Conservation (phyloP, 2,329 filamentous ascomycete species). For the Cercospora janseana region DNA sequence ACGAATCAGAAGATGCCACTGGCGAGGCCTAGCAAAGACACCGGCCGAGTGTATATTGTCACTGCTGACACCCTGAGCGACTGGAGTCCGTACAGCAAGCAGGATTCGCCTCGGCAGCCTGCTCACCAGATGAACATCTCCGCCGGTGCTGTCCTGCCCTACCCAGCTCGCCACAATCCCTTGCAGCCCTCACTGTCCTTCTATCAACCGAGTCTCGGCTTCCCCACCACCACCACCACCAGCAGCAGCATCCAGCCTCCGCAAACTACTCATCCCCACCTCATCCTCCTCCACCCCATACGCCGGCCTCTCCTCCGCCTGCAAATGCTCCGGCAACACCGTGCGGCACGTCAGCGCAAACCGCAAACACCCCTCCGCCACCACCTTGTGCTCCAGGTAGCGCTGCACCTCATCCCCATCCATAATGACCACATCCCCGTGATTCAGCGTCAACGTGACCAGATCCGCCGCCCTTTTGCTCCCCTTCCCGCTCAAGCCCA, state of each 20-base stretch:
- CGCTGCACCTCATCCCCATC: conserved; percentile 59
- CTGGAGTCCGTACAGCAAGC: too few species aligned
- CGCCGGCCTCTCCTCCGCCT: conserved; percentile 38
- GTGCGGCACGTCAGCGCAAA: conserved; percentile 59
- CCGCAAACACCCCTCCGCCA: conserved; percentile 51
- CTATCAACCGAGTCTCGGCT: background rate
- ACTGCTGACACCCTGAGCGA: conserved; percentile 2
- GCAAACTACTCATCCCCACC: conserved; percentile 25
- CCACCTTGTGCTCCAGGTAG: conserved; percentile 59
- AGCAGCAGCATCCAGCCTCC: conserved; percentile 11
- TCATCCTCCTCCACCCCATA: conserved; percentile 42
- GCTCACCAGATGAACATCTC: too few species aligned
- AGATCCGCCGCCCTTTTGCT: conserved; percentile 36
- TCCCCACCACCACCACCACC: background rate
- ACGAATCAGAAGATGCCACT: too few species aligned
- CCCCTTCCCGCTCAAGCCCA: conserved; percentile 37
- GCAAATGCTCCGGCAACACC: conserved; percentile 49
- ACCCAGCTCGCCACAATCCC: background rate
- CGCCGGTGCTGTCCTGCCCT: background rate
- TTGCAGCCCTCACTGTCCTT: background rate
- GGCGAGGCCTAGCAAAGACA: too few species aligned
- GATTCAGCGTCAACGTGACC: conserved; percentile 52
- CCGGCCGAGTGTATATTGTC: background rate
- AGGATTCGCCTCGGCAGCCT: background rate
- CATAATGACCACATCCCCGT: conserved; percentile 67